A percentile compares a stretch with the other conserved stretches of the same genome.
Evolutionary conservation across 768 basidiomycete species (phyloP).

Genomic region (Suillus subluteus): DNA sequence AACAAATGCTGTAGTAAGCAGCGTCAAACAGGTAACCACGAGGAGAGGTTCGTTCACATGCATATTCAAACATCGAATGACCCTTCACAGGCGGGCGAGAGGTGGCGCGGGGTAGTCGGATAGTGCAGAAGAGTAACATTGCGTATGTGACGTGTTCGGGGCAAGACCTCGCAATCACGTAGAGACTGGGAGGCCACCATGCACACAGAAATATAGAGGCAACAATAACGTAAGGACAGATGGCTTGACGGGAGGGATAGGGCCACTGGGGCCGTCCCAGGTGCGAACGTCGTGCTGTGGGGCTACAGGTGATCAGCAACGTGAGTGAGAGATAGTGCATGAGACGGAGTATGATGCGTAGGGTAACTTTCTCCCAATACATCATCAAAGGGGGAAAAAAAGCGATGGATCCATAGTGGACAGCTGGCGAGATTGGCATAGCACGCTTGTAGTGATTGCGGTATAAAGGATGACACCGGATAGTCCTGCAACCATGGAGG

Average conservation of each 20-base stretch:
- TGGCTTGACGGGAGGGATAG: constrained; percentile 14
- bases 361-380: neutral
- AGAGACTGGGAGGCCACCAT: constrained; percentile 22
- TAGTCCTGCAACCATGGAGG: neutral
- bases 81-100: constrained; percentile 20
- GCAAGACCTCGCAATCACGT: constrained; percentile 31
- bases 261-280: constrained; percentile 16
- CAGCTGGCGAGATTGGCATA: constrained; percentile 60
- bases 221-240: constrained; percentile 25
- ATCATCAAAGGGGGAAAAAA: constrained; percentile 34
- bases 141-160: constrained; percentile 24
- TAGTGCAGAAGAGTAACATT: constrained; percentile 8
- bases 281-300: constrained; percentile 17
- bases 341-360: constrained; percentile 3
- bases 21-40: constrained; percentile 32
- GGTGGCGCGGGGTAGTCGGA: constrained; percentile 15
- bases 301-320: constrained; percentile 15
- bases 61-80: constrained; percentile 18
- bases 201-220: constrained; percentile 12
- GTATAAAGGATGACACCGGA: constrained; percentile 8
- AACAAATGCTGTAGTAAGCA: neutral
- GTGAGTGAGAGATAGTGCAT: constrained; percentile 40
- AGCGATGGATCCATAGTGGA: constrained; percentile 22
- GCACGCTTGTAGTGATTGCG: constrained; percentile 28
- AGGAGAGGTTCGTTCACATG: constrained; percentile 38